Conservation (phyloP, 805 yeast species). For the Ogataea corticis region DNA sequence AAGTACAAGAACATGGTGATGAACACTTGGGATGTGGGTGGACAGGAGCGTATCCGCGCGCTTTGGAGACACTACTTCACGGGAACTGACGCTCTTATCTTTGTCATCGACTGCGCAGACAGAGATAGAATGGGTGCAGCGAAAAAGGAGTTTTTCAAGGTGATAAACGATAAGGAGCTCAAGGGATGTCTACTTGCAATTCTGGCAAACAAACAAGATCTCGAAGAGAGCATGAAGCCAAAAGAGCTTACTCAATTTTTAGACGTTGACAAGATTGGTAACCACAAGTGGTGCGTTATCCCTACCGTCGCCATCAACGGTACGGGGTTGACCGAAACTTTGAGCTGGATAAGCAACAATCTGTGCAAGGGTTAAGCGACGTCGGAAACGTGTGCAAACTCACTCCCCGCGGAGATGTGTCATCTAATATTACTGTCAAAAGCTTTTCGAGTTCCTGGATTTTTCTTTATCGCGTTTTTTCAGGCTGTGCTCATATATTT, state of each 20-base stretch:
- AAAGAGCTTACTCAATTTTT: conserved; percentile 76
- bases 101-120: conserved; percentile 86
- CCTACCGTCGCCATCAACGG: conserved; percentile 91
- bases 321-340: conserved; percentile 83
- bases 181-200: conserved; percentile 76
- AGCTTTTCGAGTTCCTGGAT: too few species aligned
- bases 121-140: conserved; percentile 71
- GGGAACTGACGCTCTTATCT: conserved; percentile 88
- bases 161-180: conserved; percentile 82
- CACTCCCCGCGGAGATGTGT: too few species aligned
- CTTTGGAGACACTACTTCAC: conserved; percentile 95
- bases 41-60: conserved; percentile 89
- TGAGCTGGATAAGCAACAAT: conserved; percentile 70
- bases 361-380: too few species aligned
- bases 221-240: conserved; percentile 70
- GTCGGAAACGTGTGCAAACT: too few species aligned
- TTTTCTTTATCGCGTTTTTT: too few species aligned
- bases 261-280: conserved; percentile 57
- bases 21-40: conserved; percentile 88
- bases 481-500: too few species aligned
- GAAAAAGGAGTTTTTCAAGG: conserved; percentile 72
- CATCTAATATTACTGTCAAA: too few species aligned
- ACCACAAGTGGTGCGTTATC: conserved; percentile 86
- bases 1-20: conserved; percentile 45
- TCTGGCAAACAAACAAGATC: conserved; percentile 87